These are phyloP conservation scores for Dicorynia guianensis DNA, from an alignment of 306 rosid genomes.

Conservation along the genomic window DNA sequence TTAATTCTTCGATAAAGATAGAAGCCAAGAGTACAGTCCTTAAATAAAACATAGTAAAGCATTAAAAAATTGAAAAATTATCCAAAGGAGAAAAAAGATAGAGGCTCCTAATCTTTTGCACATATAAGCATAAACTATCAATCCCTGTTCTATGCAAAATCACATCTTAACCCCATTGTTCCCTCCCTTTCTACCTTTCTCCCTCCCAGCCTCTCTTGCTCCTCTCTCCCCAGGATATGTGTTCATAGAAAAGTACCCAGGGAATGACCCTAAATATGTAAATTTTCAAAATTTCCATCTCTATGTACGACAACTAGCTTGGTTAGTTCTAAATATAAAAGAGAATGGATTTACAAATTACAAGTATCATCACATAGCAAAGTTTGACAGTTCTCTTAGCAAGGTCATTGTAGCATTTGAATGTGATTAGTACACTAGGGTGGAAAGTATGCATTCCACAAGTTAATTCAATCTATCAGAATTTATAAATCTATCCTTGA, in stretches of 20 bases:
- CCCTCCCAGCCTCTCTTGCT: not conserved
- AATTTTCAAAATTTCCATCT: conserved; percentile 13
- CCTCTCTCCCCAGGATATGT: conserved; percentile 5
- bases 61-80: not conserved
- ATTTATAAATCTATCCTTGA: not conserved
- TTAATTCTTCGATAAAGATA: not conserved
- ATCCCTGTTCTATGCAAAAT: not conserved
- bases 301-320: not conserved
- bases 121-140: not conserved
- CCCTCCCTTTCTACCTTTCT: conserved; percentile 5
- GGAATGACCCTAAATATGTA: not conserved
- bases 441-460: conserved; percentile 13
- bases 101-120: not conserved
- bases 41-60: conserved; percentile 27
- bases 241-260: not conserved
- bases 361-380: not conserved
- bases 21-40: conserved; percentile 17
- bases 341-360: conserved; percentile 8
- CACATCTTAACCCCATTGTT: conserved; percentile 14
- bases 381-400: not conserved
- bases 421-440: conserved; percentile 4
- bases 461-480: not conserved
- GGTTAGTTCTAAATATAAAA: conserved; percentile 12
- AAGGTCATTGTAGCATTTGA: conserved; percentile 5
- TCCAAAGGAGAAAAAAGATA: conserved; percentile 11